Evolutionary conservation across 2,329 filamentous ascomycete species (phyloP), one percentile per base, ranked within the genome.

Genomic region (Colletotrichum noveboracense): DNA sequence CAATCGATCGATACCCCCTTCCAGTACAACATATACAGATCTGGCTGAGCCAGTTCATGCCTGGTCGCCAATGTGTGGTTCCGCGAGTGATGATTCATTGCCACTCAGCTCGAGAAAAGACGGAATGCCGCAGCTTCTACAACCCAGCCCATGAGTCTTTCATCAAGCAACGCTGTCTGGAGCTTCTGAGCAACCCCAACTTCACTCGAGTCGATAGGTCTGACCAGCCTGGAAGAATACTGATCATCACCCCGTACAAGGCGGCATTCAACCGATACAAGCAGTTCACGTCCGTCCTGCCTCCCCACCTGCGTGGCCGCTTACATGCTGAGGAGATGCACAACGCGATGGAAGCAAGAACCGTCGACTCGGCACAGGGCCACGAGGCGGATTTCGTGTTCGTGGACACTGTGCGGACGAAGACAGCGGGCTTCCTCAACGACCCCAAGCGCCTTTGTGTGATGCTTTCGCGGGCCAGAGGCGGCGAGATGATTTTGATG

Each of bases 331-430:
- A 68, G 38, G 2, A 30, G 14, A 34, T 30, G 6, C 32, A 68
- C 6, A 61, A 34, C 2, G 43, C 67, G 18, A 75, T 78, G 3
- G 71, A 76, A 34, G 74, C 66, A n/a, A 77, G 87, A 21, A 89
- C 87, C 0, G 83, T 88, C 1, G 88, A 88, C 66, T 86, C 83
- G 6, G 84, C 86, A 0, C 87, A 89, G 52, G 88, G 88, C 0
- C 86, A 87, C 16, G 86, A 89, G 72, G 87, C 88, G 0, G 88
- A 89, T 55, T 81, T 88, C 7, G 86, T 89, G 0, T 85, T 88
- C 38, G 80, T 89, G 0, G 88, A 89, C 79, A 82, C 88, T 76
- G 87, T 89, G 3, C 81, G 85, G n/a, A 84, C 85, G 0, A 79
- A 78, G 0, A 80, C 80, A 1, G 84, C 85, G 0, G 82, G 81